Base-by-base conservation (phyloP, 352 stramenopile genomes). In the Phytopythium kandeliae region DNA sequence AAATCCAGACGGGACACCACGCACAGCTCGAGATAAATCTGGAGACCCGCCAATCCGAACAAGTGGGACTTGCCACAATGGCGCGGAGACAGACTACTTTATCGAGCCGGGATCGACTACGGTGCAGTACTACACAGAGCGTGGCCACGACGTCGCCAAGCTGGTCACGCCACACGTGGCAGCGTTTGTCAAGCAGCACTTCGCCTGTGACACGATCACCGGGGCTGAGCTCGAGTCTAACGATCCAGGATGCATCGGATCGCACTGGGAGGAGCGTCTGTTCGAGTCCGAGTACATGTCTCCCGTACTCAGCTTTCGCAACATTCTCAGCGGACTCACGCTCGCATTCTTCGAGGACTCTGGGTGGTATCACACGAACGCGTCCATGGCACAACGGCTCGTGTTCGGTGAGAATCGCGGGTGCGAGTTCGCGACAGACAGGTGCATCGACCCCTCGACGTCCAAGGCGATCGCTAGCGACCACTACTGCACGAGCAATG, bases 221-320 rank as follows among this genome's bases (percentile, higher is more conserved):
- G 85, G 85, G 5, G 80, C 78, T 17, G 82, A 95, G 54, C 72
- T 95, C 8, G 85, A 95, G 54, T 83, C 77, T 26, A 76, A 92
- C 42, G 71, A 89, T 37, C 69, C 78, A 6, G 76, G 78, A 0
- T 92, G 80, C 44, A 48, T 90, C 3, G 85, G 85, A 0, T 91
- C 78, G 3, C 85, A 95, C 48, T 93, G 78, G 82, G 85, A 95
- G 40, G 80, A 92, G 56, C 67, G 85, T 1, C 69, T 93, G 37
- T 93, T 93, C 28, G 78, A 92, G 40, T 61, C 80, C 7, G 79
- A 91, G 64, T 86, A 88, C 62, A 92, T 95, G 82, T 78, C 71
- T 6, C 76, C 85, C 0, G 63, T 92, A 4, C 74, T 74, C 16
- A 93, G 78, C 47, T 88, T 80, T 45, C 78, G 73, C 12, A 91